Conservation (phyloP, 768 basidiomycete species). For the Panellus pusillus region DNA sequence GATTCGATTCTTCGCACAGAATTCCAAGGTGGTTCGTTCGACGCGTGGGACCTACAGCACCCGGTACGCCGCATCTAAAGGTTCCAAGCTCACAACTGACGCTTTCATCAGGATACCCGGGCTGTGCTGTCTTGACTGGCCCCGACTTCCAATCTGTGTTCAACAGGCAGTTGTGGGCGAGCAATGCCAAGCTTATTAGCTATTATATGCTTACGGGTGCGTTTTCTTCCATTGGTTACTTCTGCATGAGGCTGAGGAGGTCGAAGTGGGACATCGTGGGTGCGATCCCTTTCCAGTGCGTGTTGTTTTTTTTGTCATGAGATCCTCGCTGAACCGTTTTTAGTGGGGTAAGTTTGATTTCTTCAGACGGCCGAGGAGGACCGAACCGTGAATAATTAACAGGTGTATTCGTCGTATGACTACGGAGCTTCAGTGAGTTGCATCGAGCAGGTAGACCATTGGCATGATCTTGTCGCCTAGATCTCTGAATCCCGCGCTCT, state of each 20-base stretch:
- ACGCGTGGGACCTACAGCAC: slow-evolving; percentile 76
- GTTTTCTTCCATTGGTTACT: slow-evolving; percentile 4
- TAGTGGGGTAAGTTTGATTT: slow-evolving; percentile 5
- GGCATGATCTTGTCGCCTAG: slow-evolving; percentile 26
- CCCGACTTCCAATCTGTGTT: slow-evolving; percentile 79
- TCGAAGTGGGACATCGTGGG: slow-evolving; percentile 81
- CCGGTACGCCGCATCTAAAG: slow-evolving; percentile 39
- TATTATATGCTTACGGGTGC: slow-evolving; percentile 88
- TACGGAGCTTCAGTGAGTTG: slow-evolving; percentile 62
- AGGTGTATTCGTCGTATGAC: slow-evolving; percentile 62
- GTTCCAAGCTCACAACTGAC: slow-evolving; percentile 1
- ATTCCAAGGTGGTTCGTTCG: slow-evolving; percentile 77
- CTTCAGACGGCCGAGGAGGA: not conserved
- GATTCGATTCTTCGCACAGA: slow-evolving; percentile 27
- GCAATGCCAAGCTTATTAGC: slow-evolving; percentile 78
- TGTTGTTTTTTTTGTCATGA: slow-evolving; percentile 43
- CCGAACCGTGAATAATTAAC: not conserved
- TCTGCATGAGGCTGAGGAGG: not conserved
- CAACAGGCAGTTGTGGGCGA: slow-evolving; percentile 75
- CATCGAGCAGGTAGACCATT: not conserved
- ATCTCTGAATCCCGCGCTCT: slow-evolving; percentile 69
- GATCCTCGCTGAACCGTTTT: not conserved
- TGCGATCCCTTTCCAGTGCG: slow-evolving; percentile 70
- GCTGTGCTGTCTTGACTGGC: slow-evolving; percentile 67
- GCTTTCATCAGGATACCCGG: slow-evolving; percentile 50